Conservation (phyloP, 805 yeast species). For the Wickerhamiella azymoides region DNA sequence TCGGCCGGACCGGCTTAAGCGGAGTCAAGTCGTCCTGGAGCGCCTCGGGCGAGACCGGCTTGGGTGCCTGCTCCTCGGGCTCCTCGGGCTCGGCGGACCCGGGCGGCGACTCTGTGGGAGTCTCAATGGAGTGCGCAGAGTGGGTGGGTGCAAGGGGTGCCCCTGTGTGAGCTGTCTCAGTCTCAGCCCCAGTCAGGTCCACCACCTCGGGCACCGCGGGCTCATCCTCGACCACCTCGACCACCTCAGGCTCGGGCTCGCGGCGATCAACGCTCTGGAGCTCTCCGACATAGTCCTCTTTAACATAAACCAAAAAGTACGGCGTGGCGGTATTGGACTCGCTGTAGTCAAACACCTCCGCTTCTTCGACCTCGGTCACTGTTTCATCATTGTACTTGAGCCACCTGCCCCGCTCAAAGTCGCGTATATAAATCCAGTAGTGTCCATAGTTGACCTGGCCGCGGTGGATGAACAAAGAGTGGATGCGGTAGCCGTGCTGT, state of each 20-base stretch:
- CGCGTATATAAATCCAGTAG: constrained; percentile 89
- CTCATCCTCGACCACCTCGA: background rate
- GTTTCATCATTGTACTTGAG: constrained; percentile 88
- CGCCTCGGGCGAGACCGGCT: background rate
- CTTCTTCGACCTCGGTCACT: constrained; percentile 68
- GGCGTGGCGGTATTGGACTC: constrained; percentile 80
- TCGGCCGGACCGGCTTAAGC: background rate
- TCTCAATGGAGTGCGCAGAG: background rate
- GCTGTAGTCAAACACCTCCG: constrained; percentile 26
- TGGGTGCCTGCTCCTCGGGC: background rate
- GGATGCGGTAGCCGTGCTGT: constrained; percentile 61
- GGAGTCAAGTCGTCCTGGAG: background rate
- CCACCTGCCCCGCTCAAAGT: constrained; percentile 51
- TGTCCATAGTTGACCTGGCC: constrained; percentile 96
- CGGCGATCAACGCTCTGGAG: background rate
- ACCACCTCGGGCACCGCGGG: background rate
- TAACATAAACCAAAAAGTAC: constrained; percentile 74
- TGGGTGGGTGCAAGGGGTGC: no score
- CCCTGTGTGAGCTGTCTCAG: no score
- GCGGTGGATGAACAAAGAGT: constrained; percentile 86
- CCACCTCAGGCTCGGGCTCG: background rate
- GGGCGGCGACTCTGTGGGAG: background rate
- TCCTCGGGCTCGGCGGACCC: background rate
- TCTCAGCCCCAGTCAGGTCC: no score
- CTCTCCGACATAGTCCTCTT: constrained; percentile 37